Base-by-base conservation (phyloP, 345 rosid species). In the Lepidium aucheri region DNA sequence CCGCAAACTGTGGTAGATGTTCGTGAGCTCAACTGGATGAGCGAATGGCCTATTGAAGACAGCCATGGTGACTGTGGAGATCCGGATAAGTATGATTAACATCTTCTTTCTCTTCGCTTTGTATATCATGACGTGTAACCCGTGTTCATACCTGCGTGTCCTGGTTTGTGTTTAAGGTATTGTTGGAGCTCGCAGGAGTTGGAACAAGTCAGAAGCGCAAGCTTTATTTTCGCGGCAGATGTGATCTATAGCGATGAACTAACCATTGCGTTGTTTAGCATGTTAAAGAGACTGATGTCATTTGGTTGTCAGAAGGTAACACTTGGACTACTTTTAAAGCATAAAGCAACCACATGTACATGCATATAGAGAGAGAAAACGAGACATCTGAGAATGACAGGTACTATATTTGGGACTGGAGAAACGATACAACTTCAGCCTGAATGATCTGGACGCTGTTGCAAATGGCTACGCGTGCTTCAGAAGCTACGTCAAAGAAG, bases 351-450 rank as follows among this genome's bases (percentile, higher is more conserved):
- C 43, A 59, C 12, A 5, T 11, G 43, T 20, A 41, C 30, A 8
- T 24, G 20, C 14, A 24, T 1, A 34, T 12, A 53, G 0, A 8
- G 28, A n/a, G 9, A 30, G 15, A 13, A 33, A 49, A 24, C 26
- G 18, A 13, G 6, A 24, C 34, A 11, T 59, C 57, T 43, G 4
- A 52, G 18, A 52, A 4, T 43, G 50, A 40, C 70, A 87, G 97
- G 84, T 87, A 44, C 70, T 92, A 49, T 92, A 90, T 75, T 65
- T 93, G 80, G 91, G 87, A 8, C 42, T 93, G 83, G 98, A 90
- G 79, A 93, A 93, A 68, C 91, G 96, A 52, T 93, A 86, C 81
- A 93, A 93, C 76, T 93, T 93, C 80, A 93, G 90, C 72, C 62
- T 92, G 14, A 68, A 81, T 44, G 91, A 90, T 71, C 84, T 81